Conservation (phyloP, 2,329 filamentous ascomycete species). For the Boeremia exigua region DNA sequence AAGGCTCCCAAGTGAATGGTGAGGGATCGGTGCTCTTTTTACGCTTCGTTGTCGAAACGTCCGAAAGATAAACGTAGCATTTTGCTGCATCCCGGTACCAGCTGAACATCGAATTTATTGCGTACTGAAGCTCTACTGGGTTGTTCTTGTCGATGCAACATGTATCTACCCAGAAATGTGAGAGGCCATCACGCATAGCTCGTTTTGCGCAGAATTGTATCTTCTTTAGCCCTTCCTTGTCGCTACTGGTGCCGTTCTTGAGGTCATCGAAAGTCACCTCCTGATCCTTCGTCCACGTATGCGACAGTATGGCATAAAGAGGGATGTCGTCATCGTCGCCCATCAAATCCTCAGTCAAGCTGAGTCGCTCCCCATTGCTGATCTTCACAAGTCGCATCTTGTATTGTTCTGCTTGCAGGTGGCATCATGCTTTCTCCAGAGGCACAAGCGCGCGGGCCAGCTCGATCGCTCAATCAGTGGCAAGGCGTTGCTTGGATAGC, state of each 20-base stretch:
- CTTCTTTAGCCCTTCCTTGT: not conserved
- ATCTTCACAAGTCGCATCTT: no score
- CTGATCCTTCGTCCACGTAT: not conserved
- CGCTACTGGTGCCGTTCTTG: not conserved
- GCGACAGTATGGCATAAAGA: not conserved
- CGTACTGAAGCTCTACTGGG: not conserved
- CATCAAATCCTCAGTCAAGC: no score
- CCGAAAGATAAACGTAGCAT: not conserved
- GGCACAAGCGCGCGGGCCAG: no score
- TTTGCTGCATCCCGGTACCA: not conserved
- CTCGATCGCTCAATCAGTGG: no score
- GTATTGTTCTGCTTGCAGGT: no score
- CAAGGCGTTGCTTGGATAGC: no score
- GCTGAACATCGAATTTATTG: not conserved
- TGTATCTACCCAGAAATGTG: not conserved
- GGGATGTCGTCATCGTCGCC: not conserved
- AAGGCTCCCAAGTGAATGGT: not conserved
- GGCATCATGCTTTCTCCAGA: no score
- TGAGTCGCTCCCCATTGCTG: no score
- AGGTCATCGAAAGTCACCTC: not conserved
- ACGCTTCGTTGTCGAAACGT: not conserved
- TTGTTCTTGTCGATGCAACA: not conserved
- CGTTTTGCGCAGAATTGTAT: not conserved
- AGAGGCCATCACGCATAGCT: not conserved
- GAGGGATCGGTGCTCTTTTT: not conserved